Evolutionary conservation across 495 filamentous ascomycete species (phyloP).

Genomic region (Penicillium ochrochloron): DNA sequence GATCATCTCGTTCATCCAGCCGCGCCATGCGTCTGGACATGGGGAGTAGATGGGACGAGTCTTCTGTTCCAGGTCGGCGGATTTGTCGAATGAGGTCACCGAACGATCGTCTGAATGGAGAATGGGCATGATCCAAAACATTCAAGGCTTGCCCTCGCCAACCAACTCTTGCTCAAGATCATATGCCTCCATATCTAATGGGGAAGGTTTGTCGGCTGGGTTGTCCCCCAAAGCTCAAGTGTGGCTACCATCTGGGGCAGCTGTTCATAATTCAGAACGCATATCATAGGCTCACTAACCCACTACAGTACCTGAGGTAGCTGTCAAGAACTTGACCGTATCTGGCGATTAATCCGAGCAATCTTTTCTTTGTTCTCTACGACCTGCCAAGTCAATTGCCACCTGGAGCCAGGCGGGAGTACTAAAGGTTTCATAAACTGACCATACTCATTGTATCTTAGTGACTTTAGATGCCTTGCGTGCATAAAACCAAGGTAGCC

Average conservation of each 20-base stretch:
- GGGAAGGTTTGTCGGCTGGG: neutral
- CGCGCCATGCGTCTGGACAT: neutral
- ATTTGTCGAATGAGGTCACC: neutral
- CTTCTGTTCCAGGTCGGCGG: neutral
- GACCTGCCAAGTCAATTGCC: neutral
- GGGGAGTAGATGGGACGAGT: neutral
- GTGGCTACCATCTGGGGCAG: neutral
- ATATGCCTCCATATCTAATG: neutral
- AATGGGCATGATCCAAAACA: neutral
- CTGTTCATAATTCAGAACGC: neutral
- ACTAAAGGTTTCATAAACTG: neutral
- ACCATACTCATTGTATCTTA: neutral
- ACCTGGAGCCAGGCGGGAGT: neutral
- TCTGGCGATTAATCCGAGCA: constrained; percentile 14
- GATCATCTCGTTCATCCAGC: neutral
- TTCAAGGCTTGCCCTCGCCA: neutral
- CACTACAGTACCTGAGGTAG: neutral
- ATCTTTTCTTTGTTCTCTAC: neutral
- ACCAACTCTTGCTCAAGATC: neutral
- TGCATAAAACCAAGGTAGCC: neutral
- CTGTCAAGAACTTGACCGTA: constrained; percentile 5
- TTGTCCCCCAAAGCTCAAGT: neutral
- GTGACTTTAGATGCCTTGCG: neutral
- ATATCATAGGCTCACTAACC: constrained; percentile 7
- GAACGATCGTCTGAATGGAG: neutral